Base-by-base conservation (phyloP, 2,329 filamentous ascomycete species). In the Colletotrichum sublineola region DNA sequence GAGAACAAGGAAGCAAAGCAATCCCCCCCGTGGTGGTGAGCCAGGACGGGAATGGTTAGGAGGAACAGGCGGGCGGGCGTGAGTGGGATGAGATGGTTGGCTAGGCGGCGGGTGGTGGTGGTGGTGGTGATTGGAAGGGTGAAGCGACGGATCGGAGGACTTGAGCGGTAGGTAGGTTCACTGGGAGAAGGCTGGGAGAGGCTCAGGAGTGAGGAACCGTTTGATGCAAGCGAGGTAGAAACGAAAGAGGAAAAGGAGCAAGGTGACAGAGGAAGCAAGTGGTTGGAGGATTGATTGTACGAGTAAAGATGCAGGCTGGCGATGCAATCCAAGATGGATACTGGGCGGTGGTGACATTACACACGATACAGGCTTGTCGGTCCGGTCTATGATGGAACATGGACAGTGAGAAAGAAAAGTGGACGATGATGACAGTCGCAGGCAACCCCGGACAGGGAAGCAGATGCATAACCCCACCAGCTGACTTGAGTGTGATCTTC, bases 31-130 rank as follows among this genome's bases (percentile, higher is more conserved):
- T 42, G n/a, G 38, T 58, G 36, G 36, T 63, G 48, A 56, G 60
- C 60, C 55, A 60, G 12, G 53, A 50, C 55, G 46, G 56, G 69
- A 69, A 64, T 38, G 66, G 70, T 44, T 69, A 63, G 60, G 61
- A 73, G 62, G 70, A 64, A 69, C 66, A 65, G 55, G 55, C 61
- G 70, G 70, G 67, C 66, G 66, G 70, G 67, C 66, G 66, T 55
- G 60, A 61, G 46, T 20, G 40, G 55, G 46, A 48, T 20, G 38
- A 33, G 53, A 70, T 65, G 66, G 70, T 64, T 70, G 66, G 46
- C 38, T 31, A 63, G 61, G 55, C 18, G 44, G 60, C 42, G 52
- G 14, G 44, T 9, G 46, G 42, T 15, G 53, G 44, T 63, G 65
- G 58, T 63, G 53, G 42, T 24, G 58, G 62, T 63, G 64, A 50